These are phyloP conservation scores for Annulohypoxylon maeteangense DNA, from an alignment of 495 filamentous ascomycete species.

Conservation along the genomic window DNA sequence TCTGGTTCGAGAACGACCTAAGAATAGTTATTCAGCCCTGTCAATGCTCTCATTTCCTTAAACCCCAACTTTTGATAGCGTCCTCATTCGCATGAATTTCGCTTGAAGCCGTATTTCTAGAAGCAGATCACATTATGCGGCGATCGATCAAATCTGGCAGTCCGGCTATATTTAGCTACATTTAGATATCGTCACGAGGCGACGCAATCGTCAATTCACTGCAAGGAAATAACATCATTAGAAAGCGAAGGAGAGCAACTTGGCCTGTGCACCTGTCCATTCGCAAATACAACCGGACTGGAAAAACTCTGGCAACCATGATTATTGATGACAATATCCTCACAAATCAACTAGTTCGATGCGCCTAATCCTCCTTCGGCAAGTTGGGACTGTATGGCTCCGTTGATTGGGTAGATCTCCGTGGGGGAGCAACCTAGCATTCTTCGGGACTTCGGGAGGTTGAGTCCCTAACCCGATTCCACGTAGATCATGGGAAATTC, in stretches of 20 bases:
- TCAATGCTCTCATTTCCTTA: conserved; percentile 14
- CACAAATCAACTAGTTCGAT: conserved; percentile 36
- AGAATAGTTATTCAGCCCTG: conserved; percentile 39
- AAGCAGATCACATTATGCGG: conserved; percentile 9
- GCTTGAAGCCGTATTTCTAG: conserved; percentile 4
- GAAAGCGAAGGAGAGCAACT: background rate
- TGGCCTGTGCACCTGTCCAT: conserved; percentile 12
- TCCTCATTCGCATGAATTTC: conserved; percentile 3
- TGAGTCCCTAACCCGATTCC: conserved; percentile 27
- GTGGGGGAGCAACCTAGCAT: conserved; percentile 35
- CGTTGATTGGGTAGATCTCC: conserved; percentile 25
- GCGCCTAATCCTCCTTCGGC: conserved; percentile 33
- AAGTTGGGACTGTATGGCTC: conserved; percentile 20
- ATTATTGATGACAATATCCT: conserved; percentile 41
- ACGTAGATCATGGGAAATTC: conserved; percentile 34
- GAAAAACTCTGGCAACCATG: conserved; percentile 15
- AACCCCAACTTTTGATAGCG: conserved; percentile 17
- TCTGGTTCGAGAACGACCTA: conserved; percentile 13
- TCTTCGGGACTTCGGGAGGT: conserved; percentile 40
- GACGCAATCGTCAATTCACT: background rate
- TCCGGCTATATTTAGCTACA: background rate
- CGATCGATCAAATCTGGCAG: conserved; percentile 9
- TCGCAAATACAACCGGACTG: conserved; percentile 12
- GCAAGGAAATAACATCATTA: background rate
- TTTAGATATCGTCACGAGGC: background rate